These are phyloP conservation scores for Cephaloascus fragrans DNA, from an alignment of 805 yeast genomes.

Conservation along the genomic window DNA sequence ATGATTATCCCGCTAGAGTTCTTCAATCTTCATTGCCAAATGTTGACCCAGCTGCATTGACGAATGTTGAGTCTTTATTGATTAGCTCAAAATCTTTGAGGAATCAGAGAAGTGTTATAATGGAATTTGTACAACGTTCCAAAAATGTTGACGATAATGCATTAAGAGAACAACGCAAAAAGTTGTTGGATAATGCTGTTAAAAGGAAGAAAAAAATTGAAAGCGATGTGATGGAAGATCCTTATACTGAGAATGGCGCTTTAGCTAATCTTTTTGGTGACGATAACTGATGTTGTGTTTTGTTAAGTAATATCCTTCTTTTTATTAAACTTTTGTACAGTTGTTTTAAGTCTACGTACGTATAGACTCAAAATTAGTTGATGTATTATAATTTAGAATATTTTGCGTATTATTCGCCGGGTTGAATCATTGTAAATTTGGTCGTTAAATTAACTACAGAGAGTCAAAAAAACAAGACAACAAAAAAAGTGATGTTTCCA, in stretches of 20 bases:
- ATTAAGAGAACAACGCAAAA: constrained; percentile 38
- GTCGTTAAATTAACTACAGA: no score
- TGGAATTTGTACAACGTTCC: constrained; percentile 64
- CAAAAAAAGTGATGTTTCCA: no score
- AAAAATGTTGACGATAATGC: constrained; percentile 37
- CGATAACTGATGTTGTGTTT: constrained; percentile 9
- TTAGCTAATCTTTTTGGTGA: constrained; percentile 49
- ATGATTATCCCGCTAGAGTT: constrained; percentile 57
- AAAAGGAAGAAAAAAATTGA: constrained; percentile 36
- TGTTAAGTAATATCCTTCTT: neutral
- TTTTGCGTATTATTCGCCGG: no score
- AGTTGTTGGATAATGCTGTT: constrained; percentile 42
- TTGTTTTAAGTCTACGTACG: no score
- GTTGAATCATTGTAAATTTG: no score
- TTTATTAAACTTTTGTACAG: no score
- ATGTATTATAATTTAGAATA: no score
- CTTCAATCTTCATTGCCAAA: constrained; percentile 45
- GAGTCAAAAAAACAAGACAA: neutral
- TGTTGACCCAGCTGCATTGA: constrained; percentile 45
- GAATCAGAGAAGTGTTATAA: constrained; percentile 71
- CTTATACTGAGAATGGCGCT: constrained; percentile 62
- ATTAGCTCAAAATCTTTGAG: constrained; percentile 58
- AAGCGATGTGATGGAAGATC: constrained; percentile 57
- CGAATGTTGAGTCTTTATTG: constrained; percentile 53
- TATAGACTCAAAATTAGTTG: no score